A percentile compares a stretch with the other conserved stretches of the same genome.
Evolutionary conservation across 345 rosid species (phyloP).

Genomic region (Carallia pectinifolia): DNA sequence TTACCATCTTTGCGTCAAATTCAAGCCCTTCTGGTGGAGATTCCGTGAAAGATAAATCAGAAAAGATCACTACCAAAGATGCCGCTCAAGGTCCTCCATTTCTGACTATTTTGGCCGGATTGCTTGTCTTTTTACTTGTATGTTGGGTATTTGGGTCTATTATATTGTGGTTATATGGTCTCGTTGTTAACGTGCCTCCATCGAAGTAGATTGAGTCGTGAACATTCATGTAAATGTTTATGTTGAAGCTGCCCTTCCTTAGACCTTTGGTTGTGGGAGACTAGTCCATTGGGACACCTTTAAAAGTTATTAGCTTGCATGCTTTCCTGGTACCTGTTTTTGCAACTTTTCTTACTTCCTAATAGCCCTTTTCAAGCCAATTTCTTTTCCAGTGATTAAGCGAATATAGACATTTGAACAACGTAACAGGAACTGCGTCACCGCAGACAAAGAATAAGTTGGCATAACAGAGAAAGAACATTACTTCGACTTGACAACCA

Average conservation of each 20-base stretch:
- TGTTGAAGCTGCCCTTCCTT: too few relatives aligned
- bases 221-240: too few relatives aligned
- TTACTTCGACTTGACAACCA: too few relatives aligned
- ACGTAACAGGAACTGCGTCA: too few relatives aligned
- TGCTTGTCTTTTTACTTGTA: conserved; percentile 11
- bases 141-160: conserved; percentile 31
- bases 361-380: too few relatives aligned
- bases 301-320: neutral
- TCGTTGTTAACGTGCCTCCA: conserved; percentile 8
- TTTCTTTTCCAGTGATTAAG: too few relatives aligned
- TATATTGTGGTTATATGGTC: conserved; percentile 20
- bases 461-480: too few relatives aligned
- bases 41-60: conserved; percentile 6
- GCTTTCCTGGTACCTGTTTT: neutral
- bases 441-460: too few relatives aligned
- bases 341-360: neutral
- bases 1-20: conserved; percentile 23
- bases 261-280: too few relatives aligned
- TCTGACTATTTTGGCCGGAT: conserved; percentile 34
- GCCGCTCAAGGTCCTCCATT: conserved; percentile 30
- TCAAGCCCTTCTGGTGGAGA: conserved; percentile 18
- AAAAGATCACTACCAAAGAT: neutral
- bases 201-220: neutral
- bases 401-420: too few relatives aligned
- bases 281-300: too few relatives aligned